Percentiles rank a stretch among this genome's conserved stretches.
Evolutionary conservation across 345 rosid genomes (phyloP).

Genomic region (Ceriops zippeliana): DNA sequence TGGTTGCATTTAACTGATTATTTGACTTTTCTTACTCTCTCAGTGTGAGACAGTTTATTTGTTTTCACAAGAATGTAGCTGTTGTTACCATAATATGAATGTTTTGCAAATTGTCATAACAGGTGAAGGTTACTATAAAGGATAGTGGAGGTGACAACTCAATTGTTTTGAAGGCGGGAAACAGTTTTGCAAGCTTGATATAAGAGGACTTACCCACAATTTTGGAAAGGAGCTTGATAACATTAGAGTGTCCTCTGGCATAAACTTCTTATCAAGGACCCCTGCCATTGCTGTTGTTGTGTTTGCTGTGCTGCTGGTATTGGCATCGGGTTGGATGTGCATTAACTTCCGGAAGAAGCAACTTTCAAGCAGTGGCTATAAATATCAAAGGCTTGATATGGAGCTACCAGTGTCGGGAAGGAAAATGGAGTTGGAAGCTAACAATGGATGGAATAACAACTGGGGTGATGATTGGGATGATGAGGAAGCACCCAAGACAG

Average conservation of each 20-base stretch:
- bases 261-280: constrained; percentile 32
- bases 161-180: constrained; percentile 43
- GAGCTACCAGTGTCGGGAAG: constrained; percentile 47
- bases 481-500: constrained; percentile 66
- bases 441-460: constrained; percentile 68
- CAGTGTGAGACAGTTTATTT: background rate
- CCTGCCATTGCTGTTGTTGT: constrained; percentile 29
- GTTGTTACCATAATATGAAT: background rate
- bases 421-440: constrained; percentile 29
- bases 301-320: constrained; percentile 36
- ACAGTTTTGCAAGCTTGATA: constrained; percentile 59
- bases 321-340: constrained; percentile 46
- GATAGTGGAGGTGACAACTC: constrained; percentile 31
- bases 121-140: constrained; percentile 56
- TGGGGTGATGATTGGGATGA: constrained; percentile 86
- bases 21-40: background rate
- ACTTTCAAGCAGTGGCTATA: constrained; percentile 19
- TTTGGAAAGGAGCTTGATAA: constrained; percentile 25
- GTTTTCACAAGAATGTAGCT: background rate
- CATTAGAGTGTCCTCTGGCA: constrained; percentile 24
- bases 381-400: constrained; percentile 63
- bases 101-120: constrained; percentile 5
- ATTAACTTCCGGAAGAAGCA: constrained; percentile 35
- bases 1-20: background rate
- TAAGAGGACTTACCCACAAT: constrained; percentile 42